These are phyloP conservation scores for Vaccinium darrowii DNA, from an alignment of 148 eudicot species.

Conservation along the genomic window DNA sequence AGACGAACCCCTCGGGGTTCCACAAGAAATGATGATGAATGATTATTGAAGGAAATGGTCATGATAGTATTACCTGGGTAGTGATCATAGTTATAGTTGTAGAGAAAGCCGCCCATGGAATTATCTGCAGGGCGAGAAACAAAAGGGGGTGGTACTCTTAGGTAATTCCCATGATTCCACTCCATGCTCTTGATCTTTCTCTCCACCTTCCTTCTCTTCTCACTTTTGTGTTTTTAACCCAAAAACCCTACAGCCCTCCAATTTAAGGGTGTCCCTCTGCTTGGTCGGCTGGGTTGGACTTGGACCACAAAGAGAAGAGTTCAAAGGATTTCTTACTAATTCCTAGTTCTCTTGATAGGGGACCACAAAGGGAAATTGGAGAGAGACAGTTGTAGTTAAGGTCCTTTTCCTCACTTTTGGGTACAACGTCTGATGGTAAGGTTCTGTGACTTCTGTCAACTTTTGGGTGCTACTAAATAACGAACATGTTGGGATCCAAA, in stretches of 20 bases:
- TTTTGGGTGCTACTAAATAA: neutral
- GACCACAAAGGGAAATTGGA: neutral
- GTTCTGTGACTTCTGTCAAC: neutral
- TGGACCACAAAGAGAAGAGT: constrained; percentile 10
- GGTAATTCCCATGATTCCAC: constrained; percentile 38
- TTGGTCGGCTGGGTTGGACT: constrained; percentile 1
- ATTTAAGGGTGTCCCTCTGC: neutral
- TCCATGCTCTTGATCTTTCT: constrained; percentile 33
- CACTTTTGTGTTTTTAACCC: neutral
- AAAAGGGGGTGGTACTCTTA: constrained; percentile 29
- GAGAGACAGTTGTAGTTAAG: neutral
- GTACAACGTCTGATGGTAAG: neutral
- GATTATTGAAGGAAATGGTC: neutral
- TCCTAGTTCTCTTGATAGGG: neutral
- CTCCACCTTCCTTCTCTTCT: neutral
- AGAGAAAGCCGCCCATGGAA: constrained; percentile 50
- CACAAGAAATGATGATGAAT: too few species aligned
- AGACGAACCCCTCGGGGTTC: too few species aligned
- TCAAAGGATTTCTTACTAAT: neutral
- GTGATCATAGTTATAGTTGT: constrained; percentile 46
- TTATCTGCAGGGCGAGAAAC: constrained; percentile 40
- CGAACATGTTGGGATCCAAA: neutral
- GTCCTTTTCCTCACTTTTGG: neutral
- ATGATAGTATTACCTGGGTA: constrained; percentile 28
- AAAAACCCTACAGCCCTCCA: neutral